Evolutionary conservation across 805 yeast genomes (phyloP).

Genomic region (Ogataea nakhonphanomensis): DNA sequence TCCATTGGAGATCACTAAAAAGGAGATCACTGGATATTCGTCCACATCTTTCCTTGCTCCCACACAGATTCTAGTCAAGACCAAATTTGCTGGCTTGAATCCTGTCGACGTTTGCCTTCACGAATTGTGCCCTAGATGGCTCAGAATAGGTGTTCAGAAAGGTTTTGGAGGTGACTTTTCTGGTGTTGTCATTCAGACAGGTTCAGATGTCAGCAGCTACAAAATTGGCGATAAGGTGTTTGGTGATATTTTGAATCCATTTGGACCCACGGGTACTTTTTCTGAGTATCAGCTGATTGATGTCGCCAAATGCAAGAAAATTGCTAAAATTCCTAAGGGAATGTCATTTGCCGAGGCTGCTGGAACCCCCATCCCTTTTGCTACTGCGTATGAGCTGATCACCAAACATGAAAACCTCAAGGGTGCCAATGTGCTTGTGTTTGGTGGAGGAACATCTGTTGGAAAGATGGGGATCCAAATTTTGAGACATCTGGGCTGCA

Average conservation of each 20-base stretch:
- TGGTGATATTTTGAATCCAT: slow-evolving; percentile 9
- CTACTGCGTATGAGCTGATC: slow-evolving; percentile 49
- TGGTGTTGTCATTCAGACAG: slow-evolving; percentile 19
- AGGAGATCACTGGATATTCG: slow-evolving; percentile 5
- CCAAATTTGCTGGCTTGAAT: slow-evolving; percentile 17
- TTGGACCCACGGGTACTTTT: slow-evolving; percentile 36
- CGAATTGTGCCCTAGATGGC: slow-evolving; percentile 7
- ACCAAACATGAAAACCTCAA: slow-evolving; percentile 31
- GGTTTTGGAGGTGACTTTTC: slow-evolving; percentile 22
- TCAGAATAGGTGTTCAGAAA: slow-evolving; percentile 5
- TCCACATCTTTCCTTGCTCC: slow-evolving; percentile 11
- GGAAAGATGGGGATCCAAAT: slow-evolving; percentile 57
- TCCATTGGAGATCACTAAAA: slow-evolving; percentile 13
- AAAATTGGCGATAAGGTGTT: slow-evolving; percentile 18
- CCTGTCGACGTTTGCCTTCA: slow-evolving; percentile 18
- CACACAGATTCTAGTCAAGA: slow-evolving; percentile 16
- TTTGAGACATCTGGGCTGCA: slow-evolving; percentile 47
- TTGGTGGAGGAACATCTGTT: slow-evolving; percentile 75
- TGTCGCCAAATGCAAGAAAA: slow-evolving; percentile 27
- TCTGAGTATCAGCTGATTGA: slow-evolving; percentile 45
- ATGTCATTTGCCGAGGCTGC: slow-evolving; percentile 57
- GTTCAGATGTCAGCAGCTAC: slow-evolving; percentile 14
- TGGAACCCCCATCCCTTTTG: slow-evolving; percentile 59
- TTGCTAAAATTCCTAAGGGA: slow-evolving; percentile 45
- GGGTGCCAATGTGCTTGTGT: slow-evolving; percentile 49